Evolutionary conservation across 371 early-diverging fungal genomes (phyloP), one percentile per base, ranked within the genome.

Genomic region (Mucor velutinosus): DNA sequence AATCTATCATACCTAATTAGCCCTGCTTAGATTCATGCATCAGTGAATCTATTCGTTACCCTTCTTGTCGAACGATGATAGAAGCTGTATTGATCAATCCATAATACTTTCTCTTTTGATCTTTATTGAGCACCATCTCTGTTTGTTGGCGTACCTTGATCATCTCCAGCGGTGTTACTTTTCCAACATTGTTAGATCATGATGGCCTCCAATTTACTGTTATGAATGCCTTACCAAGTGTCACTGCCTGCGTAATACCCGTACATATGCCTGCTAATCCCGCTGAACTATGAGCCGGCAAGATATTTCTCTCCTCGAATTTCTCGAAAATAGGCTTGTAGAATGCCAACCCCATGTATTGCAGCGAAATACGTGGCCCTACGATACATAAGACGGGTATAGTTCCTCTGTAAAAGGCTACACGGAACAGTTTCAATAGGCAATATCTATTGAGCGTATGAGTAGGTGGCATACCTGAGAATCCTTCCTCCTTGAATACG

Each of bases 111-210:
- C 80, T 71, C 59, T 78, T 59, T 29, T 70, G 69, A 12, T 62
- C 66, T 30, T 57, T 62, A 19, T 68, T 66, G n/a, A 45, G 23
- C 35, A 73, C 67, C 61, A 85, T 49, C 41, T 83, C 85, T 4
- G 85, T 85, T 58, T 85, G 85, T 62, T 85, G 85, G 17, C 85
- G 76, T 37, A 85, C 80, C 62, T 85, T 85, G 43, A 85, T 77
- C 74, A 82, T 78, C 49, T 85, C 85, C 11, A 85, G 65, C 17
- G 85, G 85, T 7, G 85, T 85, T 8, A 85, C 85, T 79, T 30
- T 15, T 11, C 30, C 17, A 19, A 0, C 41, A 17, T 19, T 29
- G n/a, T 45, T 21, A 30, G 45, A 47, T 47, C 7, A 61, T 8
- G 27, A 17, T n/a, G 37, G 37, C 37, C 37, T 35, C 11, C 37